Conservation (phyloP, 371 early-diverging fungal genomes). For the Zopfochytrium polystomum region DNA sequence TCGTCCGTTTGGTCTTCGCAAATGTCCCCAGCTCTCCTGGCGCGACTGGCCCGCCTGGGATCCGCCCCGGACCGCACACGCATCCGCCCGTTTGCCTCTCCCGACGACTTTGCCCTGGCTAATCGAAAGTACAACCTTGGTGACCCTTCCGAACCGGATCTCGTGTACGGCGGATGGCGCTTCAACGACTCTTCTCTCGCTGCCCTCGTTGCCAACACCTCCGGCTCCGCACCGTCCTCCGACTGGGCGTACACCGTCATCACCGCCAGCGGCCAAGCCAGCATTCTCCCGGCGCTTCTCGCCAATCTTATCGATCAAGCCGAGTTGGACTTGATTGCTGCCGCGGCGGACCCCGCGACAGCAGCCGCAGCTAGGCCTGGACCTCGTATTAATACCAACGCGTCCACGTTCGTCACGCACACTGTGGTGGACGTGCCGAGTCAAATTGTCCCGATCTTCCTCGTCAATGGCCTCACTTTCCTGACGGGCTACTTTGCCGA, state of each 20-base stretch:
- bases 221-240: not conserved
- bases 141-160: too few relatives aligned
- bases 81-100: not conserved
- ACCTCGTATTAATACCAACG: too few relatives aligned
- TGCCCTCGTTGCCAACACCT: conserved; percentile 4
- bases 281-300: not conserved
- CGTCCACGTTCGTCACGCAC: conserved; percentile 4
- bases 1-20: too few relatives aligned
- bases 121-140: too few relatives aligned
- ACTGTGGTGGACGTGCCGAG: not conserved
- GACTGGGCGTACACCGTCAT: conserved; percentile 7
- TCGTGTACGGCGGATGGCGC: too few relatives aligned
- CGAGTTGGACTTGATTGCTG: not conserved
- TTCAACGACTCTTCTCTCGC: conserved; percentile 7
- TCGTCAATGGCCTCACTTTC: conserved; percentile 6
- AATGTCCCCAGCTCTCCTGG: too few relatives aligned
- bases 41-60: too few relatives aligned
- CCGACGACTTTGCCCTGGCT: not conserved
- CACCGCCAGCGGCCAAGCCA: not conserved
- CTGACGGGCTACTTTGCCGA: not conserved
- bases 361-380: not conserved
- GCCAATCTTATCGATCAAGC: not conserved
- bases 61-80: not conserved
- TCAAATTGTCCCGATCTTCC: conserved; percentile 7
- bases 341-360: not conserved